phyloP scores from a whole-genome alignment of 495 filamentous ascomycete genomes.

The Aspergillus asperescens region DNA sequence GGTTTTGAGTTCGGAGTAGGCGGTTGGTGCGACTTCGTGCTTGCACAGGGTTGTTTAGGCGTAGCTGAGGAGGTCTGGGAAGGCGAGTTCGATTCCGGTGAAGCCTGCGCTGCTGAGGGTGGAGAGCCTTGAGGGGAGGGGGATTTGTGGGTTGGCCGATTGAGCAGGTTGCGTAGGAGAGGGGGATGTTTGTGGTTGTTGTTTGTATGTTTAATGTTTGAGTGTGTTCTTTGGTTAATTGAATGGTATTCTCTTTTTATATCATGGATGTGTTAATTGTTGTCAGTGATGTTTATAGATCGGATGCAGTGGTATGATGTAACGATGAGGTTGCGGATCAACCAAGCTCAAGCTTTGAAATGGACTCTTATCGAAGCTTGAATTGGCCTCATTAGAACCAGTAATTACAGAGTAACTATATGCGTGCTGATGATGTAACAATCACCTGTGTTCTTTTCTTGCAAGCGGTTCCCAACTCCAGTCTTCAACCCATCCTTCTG shows the following conservation, averaged over 20 bases:
- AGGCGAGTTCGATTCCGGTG: constrained; percentile 65
- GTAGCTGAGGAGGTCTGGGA: constrained; percentile 68
- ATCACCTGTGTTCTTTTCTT: neutral
- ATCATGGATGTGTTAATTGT: neutral
- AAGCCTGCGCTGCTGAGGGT: constrained; percentile 64
- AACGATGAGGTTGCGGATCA: constrained; percentile 10
- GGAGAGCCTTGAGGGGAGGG: constrained; percentile 58
- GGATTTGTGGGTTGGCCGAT: constrained; percentile 49
- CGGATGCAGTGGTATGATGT: constrained; percentile 8
- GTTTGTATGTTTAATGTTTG: constrained; percentile 8
- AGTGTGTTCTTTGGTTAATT: neutral
- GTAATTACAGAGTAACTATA: neutral
- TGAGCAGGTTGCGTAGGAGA: constrained; percentile 61
- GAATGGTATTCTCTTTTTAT: neutral
- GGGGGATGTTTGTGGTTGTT: constrained; percentile 41
- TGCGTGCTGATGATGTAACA: neutral
- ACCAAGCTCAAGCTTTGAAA: neutral
- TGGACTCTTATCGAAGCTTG: neutral
- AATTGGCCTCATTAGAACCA: neutral
- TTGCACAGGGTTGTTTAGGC: constrained; percentile 47
- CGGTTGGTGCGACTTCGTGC: constrained; percentile 45
- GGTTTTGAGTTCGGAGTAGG: constrained; percentile 51
- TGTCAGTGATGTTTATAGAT: neutral
- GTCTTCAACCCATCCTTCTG: no score
- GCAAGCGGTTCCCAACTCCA: no score